Conservation (phyloP, 1,284 basidiomycete species). For the Cerioporus squamosus region DNA sequence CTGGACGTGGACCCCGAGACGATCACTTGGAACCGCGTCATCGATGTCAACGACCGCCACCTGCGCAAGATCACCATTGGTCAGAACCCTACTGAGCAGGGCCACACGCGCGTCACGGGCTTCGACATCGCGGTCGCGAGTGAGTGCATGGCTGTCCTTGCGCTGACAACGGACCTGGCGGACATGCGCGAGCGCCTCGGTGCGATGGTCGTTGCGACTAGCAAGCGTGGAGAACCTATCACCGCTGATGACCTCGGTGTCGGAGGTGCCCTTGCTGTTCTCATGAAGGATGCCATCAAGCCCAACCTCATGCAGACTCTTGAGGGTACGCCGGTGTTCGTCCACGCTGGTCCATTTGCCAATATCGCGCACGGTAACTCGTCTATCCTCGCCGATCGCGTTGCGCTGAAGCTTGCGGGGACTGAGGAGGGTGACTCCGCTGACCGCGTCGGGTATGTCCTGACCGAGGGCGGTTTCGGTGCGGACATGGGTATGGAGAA, state of each 20-base stretch:
- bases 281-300: constrained; percentile 99
- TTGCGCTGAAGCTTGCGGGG: constrained; percentile 96
- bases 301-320: constrained; percentile 99
- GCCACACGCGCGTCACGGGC: constrained; percentile 86
- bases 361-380: constrained; percentile 99
- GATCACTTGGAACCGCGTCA: constrained; percentile 97
- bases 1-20: constrained; percentile 92
- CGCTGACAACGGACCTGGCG: constrained; percentile 84
- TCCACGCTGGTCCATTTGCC: constrained; percentile 98
- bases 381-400: constrained; percentile 94
- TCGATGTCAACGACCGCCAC: constrained; percentile 98
- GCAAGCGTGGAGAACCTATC: constrained; percentile 88
- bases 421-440: constrained; percentile 90
- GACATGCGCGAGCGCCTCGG: constrained; percentile 95
- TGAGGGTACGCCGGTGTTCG: constrained; percentile 98
- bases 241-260: constrained; percentile 98
- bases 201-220: constrained; percentile 96
- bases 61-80: constrained; percentile 95
- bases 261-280: constrained; percentile 93
- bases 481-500: constrained; percentile 99
- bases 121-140: constrained; percentile 98
- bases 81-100: constrained; percentile 89
- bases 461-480: constrained; percentile 98
- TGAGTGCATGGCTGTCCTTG: constrained; percentile 98
- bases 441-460: constrained; percentile 89